phyloP scores from a whole-genome alignment of 2,329 filamentous ascomycete genomes.

The Neofusicoccum kwambonambiense region DNA sequence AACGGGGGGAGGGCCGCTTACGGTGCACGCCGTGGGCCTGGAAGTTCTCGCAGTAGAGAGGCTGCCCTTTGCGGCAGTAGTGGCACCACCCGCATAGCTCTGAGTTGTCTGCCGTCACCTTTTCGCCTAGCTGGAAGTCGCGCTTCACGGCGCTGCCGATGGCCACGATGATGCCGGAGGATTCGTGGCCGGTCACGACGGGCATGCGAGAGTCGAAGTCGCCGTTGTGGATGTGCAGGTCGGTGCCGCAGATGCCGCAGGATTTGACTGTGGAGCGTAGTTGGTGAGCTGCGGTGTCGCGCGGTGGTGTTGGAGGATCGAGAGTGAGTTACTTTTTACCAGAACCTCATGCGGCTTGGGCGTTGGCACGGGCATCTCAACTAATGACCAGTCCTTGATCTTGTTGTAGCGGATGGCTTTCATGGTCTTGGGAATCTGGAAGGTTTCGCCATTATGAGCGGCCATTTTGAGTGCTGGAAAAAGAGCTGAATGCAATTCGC shows the following conservation, averaged over 20 bases:
- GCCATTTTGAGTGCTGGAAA: background rate
- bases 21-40: slow-evolving; percentile 64
- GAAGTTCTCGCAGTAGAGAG: slow-evolving; percentile 68
- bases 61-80: slow-evolving; percentile 68
- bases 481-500: too few species aligned
- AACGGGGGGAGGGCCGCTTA: background rate
- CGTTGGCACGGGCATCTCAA: slow-evolving; percentile 18
- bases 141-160: slow-evolving; percentile 57
- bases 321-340: slow-evolving; percentile 2
- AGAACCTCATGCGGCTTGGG: slow-evolving; percentile 20
- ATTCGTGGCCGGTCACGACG: slow-evolving; percentile 57
- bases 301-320: too few species aligned
- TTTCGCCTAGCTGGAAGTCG: slow-evolving; percentile 60
- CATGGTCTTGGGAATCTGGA: slow-evolving; percentile 15
- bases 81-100: slow-evolving; percentile 71
- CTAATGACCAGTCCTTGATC: slow-evolving; percentile 20
- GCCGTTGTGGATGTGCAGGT: slow-evolving; percentile 64
- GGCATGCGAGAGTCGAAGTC: slow-evolving; percentile 54
- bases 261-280: slow-evolving; percentile 13
- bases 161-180: slow-evolving; percentile 63
- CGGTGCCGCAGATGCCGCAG: slow-evolving; percentile 22
- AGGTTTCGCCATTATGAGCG: background rate
- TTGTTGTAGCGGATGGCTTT: slow-evolving; percentile 21
- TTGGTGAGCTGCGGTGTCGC: too few species aligned
- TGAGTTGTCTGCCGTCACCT: slow-evolving; percentile 61